Evolutionary conservation across 116 monocot species (phyloP).

Genomic region (Trichopus zeylanicus): DNA sequence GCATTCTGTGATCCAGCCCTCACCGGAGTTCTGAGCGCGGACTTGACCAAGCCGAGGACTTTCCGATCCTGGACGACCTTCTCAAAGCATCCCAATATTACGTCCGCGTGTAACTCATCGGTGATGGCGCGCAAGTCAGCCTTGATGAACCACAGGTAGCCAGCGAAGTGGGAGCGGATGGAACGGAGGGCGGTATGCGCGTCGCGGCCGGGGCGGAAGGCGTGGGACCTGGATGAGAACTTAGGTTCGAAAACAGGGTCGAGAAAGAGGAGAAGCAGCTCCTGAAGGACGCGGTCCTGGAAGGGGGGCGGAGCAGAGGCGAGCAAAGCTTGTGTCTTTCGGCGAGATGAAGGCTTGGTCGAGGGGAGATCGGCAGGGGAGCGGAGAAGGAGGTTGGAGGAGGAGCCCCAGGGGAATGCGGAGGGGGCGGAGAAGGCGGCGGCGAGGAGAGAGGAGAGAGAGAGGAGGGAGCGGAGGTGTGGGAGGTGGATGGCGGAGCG

Average conservation of each 20-base stretch:
- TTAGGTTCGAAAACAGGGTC: constrained; percentile 64
- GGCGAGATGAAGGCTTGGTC: constrained; percentile 31
- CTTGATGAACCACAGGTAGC: constrained; percentile 67
- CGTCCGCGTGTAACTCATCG: constrained; percentile 17
- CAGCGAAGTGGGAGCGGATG: constrained; percentile 55
- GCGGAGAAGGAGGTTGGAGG: constrained; percentile 29
- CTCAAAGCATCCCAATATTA: constrained; percentile 34
- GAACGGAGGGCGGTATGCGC: constrained; percentile 59
- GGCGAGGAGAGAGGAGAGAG: constrained; percentile 32
- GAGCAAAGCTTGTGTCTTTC: constrained; percentile 16
- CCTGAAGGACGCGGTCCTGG: constrained; percentile 61
- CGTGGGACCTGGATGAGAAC: constrained; percentile 58
- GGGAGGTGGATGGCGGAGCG: constrained; percentile 31
- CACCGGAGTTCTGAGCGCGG: constrained; percentile 23
- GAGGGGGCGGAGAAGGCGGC: constrained; percentile 12
- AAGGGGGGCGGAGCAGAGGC: constrained; percentile 28
- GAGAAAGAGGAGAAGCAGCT: constrained; percentile 58
- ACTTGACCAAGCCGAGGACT: constrained; percentile 38
- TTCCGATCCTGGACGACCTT: constrained; percentile 37
- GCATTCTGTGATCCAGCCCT: background rate
- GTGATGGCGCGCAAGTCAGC: constrained; percentile 32
- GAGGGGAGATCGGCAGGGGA: constrained; percentile 32
- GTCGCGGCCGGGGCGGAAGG: constrained; percentile 53
- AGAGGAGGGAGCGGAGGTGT: constrained; percentile 49
- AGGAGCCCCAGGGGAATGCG: constrained; percentile 25